Conservation (phyloP, 2,329 filamentous ascomycete species). For the Elsinoe necatrix region DNA sequence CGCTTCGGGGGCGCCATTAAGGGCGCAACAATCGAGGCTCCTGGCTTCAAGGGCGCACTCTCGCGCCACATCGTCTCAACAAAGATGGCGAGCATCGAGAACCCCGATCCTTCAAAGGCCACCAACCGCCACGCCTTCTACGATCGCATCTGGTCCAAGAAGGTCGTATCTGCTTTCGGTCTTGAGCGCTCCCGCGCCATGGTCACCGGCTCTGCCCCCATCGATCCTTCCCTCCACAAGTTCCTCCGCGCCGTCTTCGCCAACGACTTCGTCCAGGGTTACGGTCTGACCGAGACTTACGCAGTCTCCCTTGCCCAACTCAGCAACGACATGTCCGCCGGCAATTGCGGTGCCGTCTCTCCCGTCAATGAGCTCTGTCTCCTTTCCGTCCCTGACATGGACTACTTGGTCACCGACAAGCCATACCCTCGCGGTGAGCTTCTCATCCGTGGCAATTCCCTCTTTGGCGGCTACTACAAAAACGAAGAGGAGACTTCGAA, state of each 20-base stretch:
- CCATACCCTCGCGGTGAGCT: constrained; percentile 18
- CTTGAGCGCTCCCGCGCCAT: constrained; percentile 16
- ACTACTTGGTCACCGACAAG: constrained; percentile 15
- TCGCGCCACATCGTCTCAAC: constrained; percentile 13
- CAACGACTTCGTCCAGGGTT: constrained; percentile 16
- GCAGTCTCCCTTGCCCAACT: constrained; percentile 14
- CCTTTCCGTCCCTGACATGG: constrained; percentile 16
- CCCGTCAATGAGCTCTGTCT: constrained; percentile 15
- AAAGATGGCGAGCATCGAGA: constrained; percentile 15
- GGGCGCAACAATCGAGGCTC: constrained; percentile 4
- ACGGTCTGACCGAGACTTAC: constrained; percentile 18
- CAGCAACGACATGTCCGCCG: constrained; percentile 13
- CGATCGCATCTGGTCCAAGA: constrained; percentile 15
- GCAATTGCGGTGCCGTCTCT: constrained; percentile 16
- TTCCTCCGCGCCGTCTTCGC: constrained; percentile 16
- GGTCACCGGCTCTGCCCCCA: constrained; percentile 16
- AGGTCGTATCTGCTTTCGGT: constrained; percentile 14
- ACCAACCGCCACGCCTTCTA: constrained; percentile 17
- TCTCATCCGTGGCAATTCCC: constrained; percentile 16
- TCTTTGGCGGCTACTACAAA: constrained; percentile 67
- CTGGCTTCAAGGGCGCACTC: constrained; percentile 15
- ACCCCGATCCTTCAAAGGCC: constrained; percentile 34
- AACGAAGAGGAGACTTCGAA: constrained; percentile 81
- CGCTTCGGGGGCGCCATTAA: constrained; percentile 17
- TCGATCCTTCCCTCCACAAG: constrained; percentile 16